Base-by-base conservation (phyloP, 768 basidiomycete genomes). In the Gloeophyllum trabeum region DNA sequence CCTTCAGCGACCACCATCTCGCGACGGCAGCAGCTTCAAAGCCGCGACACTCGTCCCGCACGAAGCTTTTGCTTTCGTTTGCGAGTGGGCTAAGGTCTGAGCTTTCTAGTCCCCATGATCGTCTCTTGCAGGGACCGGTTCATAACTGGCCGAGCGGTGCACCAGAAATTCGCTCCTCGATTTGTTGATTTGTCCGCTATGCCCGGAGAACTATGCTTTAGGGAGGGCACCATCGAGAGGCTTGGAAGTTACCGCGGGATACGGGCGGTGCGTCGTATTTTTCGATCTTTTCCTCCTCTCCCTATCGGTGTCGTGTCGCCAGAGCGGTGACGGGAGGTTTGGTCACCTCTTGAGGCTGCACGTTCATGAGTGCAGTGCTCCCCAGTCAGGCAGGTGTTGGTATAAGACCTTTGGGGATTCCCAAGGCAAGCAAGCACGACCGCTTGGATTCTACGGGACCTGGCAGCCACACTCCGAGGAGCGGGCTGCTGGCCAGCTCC, bases 21-120 rank as follows among this genome's bases (percentile, higher is more conserved):
- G 7, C 20, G 36, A 37, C 36, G 10, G 20, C 36, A 19, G 20
- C 61, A 66, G 67, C 48, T 58, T 59, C 46, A 76, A 79, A 64
- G 71, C 73, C 65, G 70, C 73, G 66, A 75, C 59, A 72, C 74
- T 76, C 72, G 72, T 61, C 50, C 60, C 73, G 51, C 50, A 71
- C 66, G 65, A 65, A 42, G 52, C 48, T 41, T 46, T 18, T 21
- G 26, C 21, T 4, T 38, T 41, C 58, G 49, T 48, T 77, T 56
- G 66, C 73, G 73, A 77, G 74, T 75, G 75, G 77, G 76, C 70
- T 65, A 79, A 79, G 75, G 76, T 79, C 77, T 78, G 77, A 79
- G 75, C 57, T 70, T 73, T 73, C 50, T 46, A 16, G 18, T 43
- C 6, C 28, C 24, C 21, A 25, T 44, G 48, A 25, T 32, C 4